phyloP scores from a whole-genome alignment of 2,329 filamentous ascomycete genomes.

The Paecilomyces formosus region DNA sequence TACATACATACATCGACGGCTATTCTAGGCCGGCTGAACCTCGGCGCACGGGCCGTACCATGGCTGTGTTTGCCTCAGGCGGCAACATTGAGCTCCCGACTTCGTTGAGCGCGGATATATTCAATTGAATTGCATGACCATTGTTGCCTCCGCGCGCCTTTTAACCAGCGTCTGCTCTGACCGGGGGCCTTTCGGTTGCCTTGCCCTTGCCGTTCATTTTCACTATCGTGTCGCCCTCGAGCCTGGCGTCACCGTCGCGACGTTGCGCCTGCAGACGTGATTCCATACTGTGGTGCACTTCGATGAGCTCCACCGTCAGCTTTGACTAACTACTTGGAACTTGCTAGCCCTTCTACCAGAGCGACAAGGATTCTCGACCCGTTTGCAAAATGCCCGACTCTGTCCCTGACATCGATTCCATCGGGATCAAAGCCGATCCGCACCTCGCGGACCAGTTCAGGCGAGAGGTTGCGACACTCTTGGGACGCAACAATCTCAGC shows the following conservation, averaged over 20 bases:
- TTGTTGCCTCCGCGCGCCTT: neutral
- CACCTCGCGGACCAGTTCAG: slow-evolving; percentile 57
- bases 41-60: neutral
- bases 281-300: neutral
- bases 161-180: neutral
- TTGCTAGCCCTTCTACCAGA: neutral
- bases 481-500: slow-evolving; percentile 58
- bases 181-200: neutral
- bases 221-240: neutral
- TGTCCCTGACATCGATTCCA: slow-evolving; percentile 33
- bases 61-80: neutral
- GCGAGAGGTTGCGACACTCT: slow-evolving; percentile 64
- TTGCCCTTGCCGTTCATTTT: neutral
- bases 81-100: neutral
- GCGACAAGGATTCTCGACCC: neutral
- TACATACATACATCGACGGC: no score
- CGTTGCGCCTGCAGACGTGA: neutral
- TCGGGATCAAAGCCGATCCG: slow-evolving; percentile 58
- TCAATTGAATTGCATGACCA: neutral
- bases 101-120: neutral
- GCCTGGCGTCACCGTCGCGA: neutral
- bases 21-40: neutral
- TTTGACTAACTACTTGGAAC: neutral
- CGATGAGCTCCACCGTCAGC: neutral
- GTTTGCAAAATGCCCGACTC: slow-evolving; percentile 26